A percentile compares a stretch with the other conserved stretches of the same genome.
phyloP scores from a whole-genome alignment of 1,139 yeast species.

The Hemisphaericaspora lyxosophila region DNA sequence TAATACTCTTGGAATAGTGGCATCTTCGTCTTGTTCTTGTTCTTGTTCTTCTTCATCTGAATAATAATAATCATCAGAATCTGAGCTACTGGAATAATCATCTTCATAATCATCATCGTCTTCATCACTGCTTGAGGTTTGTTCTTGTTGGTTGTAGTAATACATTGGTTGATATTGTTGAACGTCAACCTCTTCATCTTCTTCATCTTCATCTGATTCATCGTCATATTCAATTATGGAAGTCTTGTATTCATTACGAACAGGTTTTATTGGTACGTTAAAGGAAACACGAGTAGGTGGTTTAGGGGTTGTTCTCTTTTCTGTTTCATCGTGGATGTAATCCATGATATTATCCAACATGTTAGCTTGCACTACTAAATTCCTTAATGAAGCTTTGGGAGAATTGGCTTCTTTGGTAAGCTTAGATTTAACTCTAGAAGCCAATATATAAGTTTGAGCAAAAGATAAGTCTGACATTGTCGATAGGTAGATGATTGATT shows the following conservation, averaged over 20 bases:
- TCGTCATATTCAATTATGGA: constrained; percentile 38
- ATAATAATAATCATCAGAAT: constrained; percentile 30
- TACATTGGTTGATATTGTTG: constrained; percentile 9
- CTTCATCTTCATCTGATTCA: constrained; percentile 29
- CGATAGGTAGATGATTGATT: background rate
- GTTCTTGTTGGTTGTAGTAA: constrained; percentile 6
- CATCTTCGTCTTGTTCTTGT: constrained; percentile 17
- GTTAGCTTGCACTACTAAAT: constrained; percentile 74
- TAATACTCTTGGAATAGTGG: constrained; percentile 9
- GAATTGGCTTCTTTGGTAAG: constrained; percentile 65
- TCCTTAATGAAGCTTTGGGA: constrained; percentile 59
- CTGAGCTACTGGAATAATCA: constrained; percentile 12
- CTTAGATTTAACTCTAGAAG: constrained; percentile 67
- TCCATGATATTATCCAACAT: constrained; percentile 71
- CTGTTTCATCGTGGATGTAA: constrained; percentile 35
- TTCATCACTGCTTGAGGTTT: constrained; percentile 11
- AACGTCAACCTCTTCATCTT: constrained; percentile 20
- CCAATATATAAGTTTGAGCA: constrained; percentile 63
- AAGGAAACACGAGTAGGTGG: constrained; percentile 14
- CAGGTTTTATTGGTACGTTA: constrained; percentile 11
- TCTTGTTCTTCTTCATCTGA: constrained; percentile 20
- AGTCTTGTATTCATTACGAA: constrained; percentile 16
- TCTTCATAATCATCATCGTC: constrained; percentile 13
- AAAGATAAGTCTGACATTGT: constrained; percentile 31
- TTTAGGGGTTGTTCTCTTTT: constrained; percentile 19